Conservation (phyloP, 2,329 filamentous ascomycete species). For the Ustulina deusta region DNA sequence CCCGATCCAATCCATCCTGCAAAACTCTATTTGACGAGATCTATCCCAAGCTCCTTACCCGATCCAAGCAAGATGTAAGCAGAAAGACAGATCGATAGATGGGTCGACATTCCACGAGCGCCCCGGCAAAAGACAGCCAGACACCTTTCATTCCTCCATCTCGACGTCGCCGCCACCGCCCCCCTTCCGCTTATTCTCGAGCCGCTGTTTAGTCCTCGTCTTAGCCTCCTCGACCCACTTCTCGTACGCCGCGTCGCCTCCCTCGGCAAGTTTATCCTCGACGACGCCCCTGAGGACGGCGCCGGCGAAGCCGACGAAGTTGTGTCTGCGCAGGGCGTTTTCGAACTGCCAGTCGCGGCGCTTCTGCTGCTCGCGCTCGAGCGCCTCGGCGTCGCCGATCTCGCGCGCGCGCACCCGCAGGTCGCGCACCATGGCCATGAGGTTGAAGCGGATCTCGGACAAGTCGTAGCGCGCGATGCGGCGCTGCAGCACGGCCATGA, state of each 20-base stretch:
- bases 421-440: constrained; percentile 92
- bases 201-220: constrained; percentile 62
- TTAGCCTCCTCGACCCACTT: constrained; percentile 79
- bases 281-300: constrained; percentile 91
- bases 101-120: neutral
- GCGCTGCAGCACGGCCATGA: constrained; percentile 87
- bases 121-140: neutral
- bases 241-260: constrained; percentile 72
- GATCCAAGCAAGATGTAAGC: neutral
- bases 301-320: constrained; percentile 95
- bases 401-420: constrained; percentile 80
- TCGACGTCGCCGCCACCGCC: constrained; percentile 57
- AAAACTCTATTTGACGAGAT: constrained; percentile 8
- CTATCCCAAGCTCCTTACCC: constrained; percentile 4
- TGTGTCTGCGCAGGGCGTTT: constrained; percentile 90
- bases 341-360: constrained; percentile 91
- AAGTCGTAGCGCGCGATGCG: constrained; percentile 87
- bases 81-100: neutral
- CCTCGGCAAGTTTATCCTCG: constrained; percentile 75
- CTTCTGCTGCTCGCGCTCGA: constrained; percentile 86
- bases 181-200: constrained; percentile 55
- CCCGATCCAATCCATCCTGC: neutral
- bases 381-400: constrained; percentile 82
- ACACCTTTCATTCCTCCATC: constrained; percentile 52
- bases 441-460: constrained; percentile 93